Evolutionary conservation across 495 filamentous ascomycete species (phyloP).

Genomic region (Peziza echinospora): DNA sequence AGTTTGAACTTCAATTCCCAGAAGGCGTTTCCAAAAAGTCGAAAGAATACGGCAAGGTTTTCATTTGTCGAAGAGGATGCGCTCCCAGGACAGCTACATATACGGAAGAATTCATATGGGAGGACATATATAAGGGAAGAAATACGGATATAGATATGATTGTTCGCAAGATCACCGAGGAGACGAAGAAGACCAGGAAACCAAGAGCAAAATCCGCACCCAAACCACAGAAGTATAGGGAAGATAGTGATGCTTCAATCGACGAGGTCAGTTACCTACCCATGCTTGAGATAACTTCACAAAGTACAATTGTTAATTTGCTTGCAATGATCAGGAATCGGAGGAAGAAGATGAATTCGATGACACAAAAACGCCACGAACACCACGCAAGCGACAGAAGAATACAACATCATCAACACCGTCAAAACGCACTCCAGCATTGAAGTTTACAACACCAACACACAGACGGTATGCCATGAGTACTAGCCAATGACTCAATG

Average conservation of each 20-base stretch:
- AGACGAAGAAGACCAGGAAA: constrained; percentile 52
- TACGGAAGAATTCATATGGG: constrained; percentile 83
- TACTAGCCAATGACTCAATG: background rate
- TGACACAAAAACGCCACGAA: constrained; percentile 17
- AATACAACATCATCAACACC: constrained; percentile 26
- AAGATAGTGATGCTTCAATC: background rate
- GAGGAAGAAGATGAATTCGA: constrained; percentile 28
- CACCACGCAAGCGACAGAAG: constrained; percentile 11
- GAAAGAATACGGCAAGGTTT: constrained; percentile 65
- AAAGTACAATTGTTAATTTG: too few relatives aligned
- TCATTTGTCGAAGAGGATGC: constrained; percentile 74
- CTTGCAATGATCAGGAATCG: constrained; percentile 12
- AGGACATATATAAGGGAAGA: constrained; percentile 47
- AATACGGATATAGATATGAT: constrained; percentile 40
- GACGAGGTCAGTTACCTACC: background rate
- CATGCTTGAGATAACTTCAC: too few relatives aligned
- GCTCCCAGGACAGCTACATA: constrained; percentile 75
- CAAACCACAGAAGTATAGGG: constrained; percentile 15
- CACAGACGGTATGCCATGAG: constrained; percentile 33
- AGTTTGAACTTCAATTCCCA: constrained; percentile 48
- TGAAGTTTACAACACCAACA: constrained; percentile 44
- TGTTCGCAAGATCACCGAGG: constrained; percentile 39
- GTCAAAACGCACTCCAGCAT: constrained; percentile 35
- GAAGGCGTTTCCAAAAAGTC: constrained; percentile 52
- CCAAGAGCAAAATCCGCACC: constrained; percentile 14